These are phyloP conservation scores for Urostyla sp. DNA, from an alignment of 73 alveolate genomes.

Conservation along the genomic window DNA sequence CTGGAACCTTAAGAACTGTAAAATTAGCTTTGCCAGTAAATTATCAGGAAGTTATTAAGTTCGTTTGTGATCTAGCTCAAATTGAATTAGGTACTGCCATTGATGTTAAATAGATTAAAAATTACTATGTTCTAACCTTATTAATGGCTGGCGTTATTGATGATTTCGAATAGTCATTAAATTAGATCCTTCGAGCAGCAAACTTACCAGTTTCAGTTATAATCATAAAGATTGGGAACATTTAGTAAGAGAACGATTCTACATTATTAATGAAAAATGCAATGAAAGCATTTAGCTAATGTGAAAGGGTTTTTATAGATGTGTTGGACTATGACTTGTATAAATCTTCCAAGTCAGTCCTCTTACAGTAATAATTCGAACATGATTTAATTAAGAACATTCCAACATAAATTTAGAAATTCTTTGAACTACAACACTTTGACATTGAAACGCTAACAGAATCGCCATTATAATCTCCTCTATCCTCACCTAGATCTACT, in stretches of 20 bases:
- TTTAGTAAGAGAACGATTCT: conserved; percentile 70
- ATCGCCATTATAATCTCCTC: no score
- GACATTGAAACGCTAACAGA: conserved; percentile 34
- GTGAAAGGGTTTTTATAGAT: conserved; percentile 65
- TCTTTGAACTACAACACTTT: conserved; percentile 61
- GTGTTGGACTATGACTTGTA: conserved; percentile 43
- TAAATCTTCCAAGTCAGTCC: conserved; percentile 5
- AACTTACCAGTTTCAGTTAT: conserved; percentile 63
- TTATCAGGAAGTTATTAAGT: conserved; percentile 15
- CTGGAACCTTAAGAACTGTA: conserved; percentile 57
- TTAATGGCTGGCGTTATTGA: conserved; percentile 74
- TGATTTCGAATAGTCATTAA: conserved; percentile 64
- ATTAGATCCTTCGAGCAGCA: conserved; percentile 50
- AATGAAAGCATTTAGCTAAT: conserved; percentile 26
- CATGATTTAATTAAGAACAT: conserved; percentile 52
- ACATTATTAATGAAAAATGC: conserved; percentile 16
- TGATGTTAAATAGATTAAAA: conserved; percentile 38
- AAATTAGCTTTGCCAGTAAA: conserved; percentile 66
- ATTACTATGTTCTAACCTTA: conserved; percentile 60
- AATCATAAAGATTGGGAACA: conserved; percentile 54
- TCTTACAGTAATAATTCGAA: no score
- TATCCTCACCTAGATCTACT: neutral
- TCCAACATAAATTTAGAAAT: conserved; percentile 71
- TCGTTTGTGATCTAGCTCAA: conserved; percentile 44
- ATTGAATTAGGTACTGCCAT: conserved; percentile 46